phyloP scores from a whole-genome alignment of 148 eudicot species.

The Diospyros lotus region DNA sequence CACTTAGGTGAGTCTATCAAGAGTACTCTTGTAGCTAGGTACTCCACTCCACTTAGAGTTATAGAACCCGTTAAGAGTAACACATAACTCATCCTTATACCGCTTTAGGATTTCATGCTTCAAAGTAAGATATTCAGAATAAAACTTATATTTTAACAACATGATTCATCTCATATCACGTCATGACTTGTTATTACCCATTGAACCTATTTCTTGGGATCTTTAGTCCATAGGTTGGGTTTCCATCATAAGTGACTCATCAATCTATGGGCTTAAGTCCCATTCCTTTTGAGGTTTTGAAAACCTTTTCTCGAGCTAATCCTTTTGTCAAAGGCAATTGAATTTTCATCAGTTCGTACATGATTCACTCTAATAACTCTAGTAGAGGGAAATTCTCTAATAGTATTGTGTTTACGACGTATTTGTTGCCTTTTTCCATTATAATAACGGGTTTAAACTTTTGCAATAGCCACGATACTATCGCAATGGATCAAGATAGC shows the following conservation, averaged over 20 bases:
- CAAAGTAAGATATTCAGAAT: no score
- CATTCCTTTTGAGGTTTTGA: background rate
- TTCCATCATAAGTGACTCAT: background rate
- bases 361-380: background rate
- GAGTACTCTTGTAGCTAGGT: background rate
- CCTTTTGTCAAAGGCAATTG: background rate
- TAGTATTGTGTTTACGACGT: background rate
- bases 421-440: background rate
- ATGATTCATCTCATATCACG: background rate
- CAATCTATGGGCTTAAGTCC: background rate
- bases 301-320: background rate
- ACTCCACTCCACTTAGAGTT: background rate
- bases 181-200: background rate
- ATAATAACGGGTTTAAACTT: background rate
- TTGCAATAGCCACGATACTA: background rate
- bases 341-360: background rate
- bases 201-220: background rate
- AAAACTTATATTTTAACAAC: no score
- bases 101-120: background rate
- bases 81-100: background rate
- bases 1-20: constrained; percentile 8
- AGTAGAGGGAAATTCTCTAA: background rate
- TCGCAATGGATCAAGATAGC: background rate
- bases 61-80: constrained; percentile 6
- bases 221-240: background rate